A percentile compares a stretch with the other conserved stretches of the same genome.
phyloP scores from a whole-genome alignment of 73 alveolate species.

The Tetrahymena elliotti region DNA sequence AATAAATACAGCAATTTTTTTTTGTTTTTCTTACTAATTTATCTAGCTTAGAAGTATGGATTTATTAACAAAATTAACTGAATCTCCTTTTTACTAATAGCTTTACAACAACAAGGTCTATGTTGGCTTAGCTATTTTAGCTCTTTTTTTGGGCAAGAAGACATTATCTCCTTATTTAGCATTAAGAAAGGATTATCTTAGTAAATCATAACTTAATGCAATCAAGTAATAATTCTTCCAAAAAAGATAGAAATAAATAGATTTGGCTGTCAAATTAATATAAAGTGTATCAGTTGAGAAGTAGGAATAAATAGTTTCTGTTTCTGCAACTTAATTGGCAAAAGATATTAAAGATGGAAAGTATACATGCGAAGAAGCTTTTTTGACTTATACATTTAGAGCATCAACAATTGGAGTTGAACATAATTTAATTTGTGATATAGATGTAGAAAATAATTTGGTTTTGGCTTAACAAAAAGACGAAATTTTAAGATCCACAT shows the following conservation, averaged over 20 bases:
- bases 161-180: not conserved
- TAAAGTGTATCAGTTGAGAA: not conserved
- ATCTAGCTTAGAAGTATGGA: not conserved
- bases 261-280: not conserved
- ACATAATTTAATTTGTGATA: not conserved
- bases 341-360: not conserved
- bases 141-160: not conserved
- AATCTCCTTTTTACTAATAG: not conserved
- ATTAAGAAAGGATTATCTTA: not conserved
- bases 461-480: not conserved
- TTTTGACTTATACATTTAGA: not conserved
- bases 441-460: not conserved
- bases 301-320: not conserved
- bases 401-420: not conserved
- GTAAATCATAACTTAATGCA: not conserved
- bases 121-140: not conserved
- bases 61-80: not conserved
- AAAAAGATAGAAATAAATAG: not conserved
- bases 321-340: not conserved
- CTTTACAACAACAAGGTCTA: not conserved
- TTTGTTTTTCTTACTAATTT: not conserved
- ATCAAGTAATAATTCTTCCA: not conserved
- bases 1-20: not conserved
- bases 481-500: not conserved
- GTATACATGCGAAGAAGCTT: not conserved